Conservation (phyloP, 345 rosid species). For the Acer saccharum region DNA sequence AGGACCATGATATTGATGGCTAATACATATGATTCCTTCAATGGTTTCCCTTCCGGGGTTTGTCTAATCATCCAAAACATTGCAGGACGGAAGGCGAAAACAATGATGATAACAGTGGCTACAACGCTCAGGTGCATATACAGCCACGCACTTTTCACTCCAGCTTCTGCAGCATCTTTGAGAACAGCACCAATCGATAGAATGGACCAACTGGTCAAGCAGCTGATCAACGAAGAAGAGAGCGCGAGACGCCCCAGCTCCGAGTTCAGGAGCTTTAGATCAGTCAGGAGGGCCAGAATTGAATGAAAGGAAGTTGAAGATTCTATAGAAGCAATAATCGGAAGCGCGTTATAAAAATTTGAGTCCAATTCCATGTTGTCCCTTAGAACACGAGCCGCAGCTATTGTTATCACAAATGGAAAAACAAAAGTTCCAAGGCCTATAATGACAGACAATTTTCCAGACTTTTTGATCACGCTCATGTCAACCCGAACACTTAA, state of each 20-base stretch:
- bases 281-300: conserved; percentile 33
- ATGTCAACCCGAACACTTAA: conserved; percentile 40
- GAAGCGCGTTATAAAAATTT: neutral
- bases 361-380: neutral
- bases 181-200: neutral
- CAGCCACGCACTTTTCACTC: neutral
- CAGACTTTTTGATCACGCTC: conserved; percentile 35
- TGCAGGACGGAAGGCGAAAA: conserved; percentile 32
- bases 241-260: conserved; percentile 54
- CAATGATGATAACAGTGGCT: neutral
- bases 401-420: conserved; percentile 22
- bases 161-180: neutral
- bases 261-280: conserved; percentile 45
- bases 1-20: conserved; percentile 31
- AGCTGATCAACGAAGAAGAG: conserved; percentile 44
- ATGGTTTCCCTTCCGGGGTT: conserved; percentile 44
- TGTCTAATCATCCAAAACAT: conserved; percentile 41
- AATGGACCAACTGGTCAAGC: conserved; percentile 26
- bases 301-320: conserved; percentile 40
- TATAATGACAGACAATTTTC: conserved; percentile 36
- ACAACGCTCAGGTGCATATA: neutral
- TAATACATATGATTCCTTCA: conserved; percentile 29
- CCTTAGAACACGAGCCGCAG: conserved; percentile 18
- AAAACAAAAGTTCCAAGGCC: conserved; percentile 34
- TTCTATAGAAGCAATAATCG: conserved; percentile 5